Percentiles rank a stretch among this genome's conserved stretches.
Conservation (phyloP, 768 basidiomycete species). For the Amanita rimosa region DNA sequence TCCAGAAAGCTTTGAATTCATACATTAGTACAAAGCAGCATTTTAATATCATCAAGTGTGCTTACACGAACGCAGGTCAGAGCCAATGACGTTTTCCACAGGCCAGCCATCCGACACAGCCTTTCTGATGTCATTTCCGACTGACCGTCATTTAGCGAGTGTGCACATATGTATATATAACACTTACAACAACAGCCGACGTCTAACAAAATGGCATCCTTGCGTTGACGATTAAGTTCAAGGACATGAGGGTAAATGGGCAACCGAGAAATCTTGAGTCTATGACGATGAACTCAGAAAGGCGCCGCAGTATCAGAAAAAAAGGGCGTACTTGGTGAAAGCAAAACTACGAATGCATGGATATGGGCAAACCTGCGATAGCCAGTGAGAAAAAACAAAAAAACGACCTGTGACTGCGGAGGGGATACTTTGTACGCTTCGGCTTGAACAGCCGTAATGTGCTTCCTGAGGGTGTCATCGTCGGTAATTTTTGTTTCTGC, state of each 20-base stretch:
- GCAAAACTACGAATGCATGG: constrained; percentile 25
- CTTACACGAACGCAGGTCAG: constrained; percentile 23
- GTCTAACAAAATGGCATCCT: constrained; percentile 26
- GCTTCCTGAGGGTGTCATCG: constrained; percentile 24
- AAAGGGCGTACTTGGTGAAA: constrained; percentile 18
- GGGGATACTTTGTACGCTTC: constrained; percentile 18
- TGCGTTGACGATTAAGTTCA: constrained; percentile 13
- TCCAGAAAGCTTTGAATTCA: constrained; percentile 40
- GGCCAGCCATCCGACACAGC: constrained; percentile 29
- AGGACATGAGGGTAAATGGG: constrained; percentile 23
- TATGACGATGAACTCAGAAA: not conserved
- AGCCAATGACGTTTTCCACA: constrained; percentile 21
- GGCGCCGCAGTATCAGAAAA: not conserved
- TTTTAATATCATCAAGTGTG: not conserved
- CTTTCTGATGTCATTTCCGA: constrained; percentile 29
- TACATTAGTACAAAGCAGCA: not conserved
- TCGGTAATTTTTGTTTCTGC: constrained; percentile 23
- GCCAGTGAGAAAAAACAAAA: not conserved
- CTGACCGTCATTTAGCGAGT: constrained; percentile 12
- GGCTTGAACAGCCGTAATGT: constrained; percentile 25
- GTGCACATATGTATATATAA: not conserved
- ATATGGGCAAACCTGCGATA: constrained; percentile 22
- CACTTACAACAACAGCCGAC: constrained; percentile 33
- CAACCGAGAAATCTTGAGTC: constrained; percentile 22
- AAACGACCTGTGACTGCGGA: not conserved